Conservation (phyloP, 306 rosid species). For the Lupinus albus region DNA sequence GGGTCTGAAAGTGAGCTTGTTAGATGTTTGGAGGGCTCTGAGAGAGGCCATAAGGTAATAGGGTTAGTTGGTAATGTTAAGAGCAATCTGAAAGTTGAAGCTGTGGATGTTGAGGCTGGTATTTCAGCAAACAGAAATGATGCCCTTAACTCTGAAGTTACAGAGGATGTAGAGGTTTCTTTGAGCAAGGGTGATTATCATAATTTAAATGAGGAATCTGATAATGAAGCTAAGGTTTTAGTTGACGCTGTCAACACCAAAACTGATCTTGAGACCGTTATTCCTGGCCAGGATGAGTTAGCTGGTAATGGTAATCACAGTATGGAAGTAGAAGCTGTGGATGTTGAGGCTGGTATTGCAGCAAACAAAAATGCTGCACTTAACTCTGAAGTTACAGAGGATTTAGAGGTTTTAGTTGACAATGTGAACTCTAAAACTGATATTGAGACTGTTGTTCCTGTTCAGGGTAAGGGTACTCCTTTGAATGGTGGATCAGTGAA, state of each 20-base stretch:
- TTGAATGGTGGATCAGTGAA: slow-evolving; percentile 43
- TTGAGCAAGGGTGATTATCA: slow-evolving; percentile 34
- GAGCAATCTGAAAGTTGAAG: slow-evolving; percentile 51
- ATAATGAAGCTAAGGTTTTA: slow-evolving; percentile 38
- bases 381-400: slow-evolving; percentile 40
- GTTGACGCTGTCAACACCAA: not conserved
- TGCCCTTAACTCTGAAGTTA: slow-evolving; percentile 34
- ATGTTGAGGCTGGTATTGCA: slow-evolving; percentile 47
- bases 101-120: slow-evolving; percentile 44
- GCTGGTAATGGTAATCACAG: slow-evolving; percentile 68
- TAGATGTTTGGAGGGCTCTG: slow-evolving; percentile 83
- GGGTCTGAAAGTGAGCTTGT: slow-evolving; percentile 77
- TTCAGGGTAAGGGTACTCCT: slow-evolving; percentile 27
- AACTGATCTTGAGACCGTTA: too few species aligned
- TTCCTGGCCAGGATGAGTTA: slow-evolving; percentile 40
- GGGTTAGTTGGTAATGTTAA: slow-evolving; percentile 75
- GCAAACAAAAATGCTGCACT: slow-evolving; percentile 41
- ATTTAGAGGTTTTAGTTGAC: slow-evolving; percentile 40
- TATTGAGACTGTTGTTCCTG: slow-evolving; percentile 40
- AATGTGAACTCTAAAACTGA: slow-evolving; percentile 41
- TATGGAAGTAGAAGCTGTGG: slow-evolving; percentile 49
- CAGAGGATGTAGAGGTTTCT: slow-evolving; percentile 43
- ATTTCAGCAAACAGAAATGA: slow-evolving; percentile 45
- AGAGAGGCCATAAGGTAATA: slow-evolving; percentile 82
- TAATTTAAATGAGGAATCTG: slow-evolving; percentile 36